Base-by-base conservation (phyloP, 2,329 filamentous ascomycete genomes). In the Trichoderma citrinoviride region DNA sequence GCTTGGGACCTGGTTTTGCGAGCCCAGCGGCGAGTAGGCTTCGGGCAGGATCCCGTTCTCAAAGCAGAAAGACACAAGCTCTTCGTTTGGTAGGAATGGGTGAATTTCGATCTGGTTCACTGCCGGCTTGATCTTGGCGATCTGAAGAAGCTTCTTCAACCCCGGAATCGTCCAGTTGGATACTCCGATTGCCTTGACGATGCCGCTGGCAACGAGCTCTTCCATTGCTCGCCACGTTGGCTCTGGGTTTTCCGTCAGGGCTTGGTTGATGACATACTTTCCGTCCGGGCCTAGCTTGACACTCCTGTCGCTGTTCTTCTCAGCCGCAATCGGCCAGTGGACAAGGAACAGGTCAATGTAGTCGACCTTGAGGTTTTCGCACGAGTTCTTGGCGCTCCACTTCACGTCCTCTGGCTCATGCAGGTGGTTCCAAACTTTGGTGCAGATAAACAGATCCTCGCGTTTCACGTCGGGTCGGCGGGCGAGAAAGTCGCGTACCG, bases 101-200 rank as follows among this genome's bases (percentile, higher is more conserved):
- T 93, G 90, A 23, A 93, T 83, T 78, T 93, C 91, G 75, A 92
- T 85, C 78, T 95, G 91, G 84, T 94, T 93, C 69, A 92, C 90
- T 19, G 90, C 89, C 15, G 85, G 85, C 14, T 61, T 61, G 25
- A 53, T 53, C 0, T n/a, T 53, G 12, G 58, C 58, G 19, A 90
- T 84, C 70, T 83, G 86, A 67, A 95, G 81, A 65, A 95, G 83
- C 76, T 86, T 90, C 82, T 94, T 90, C 43, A 95, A 81, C 78
- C 95, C 91, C 77, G 81, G 86, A 75, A 93, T 91, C 68, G 84
- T 89, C 76, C 96, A 95, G 83, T 96, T 96, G 77, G 90, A 92
- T 65, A 95, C 90, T 71, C 91, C 91, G 74, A 95, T 93, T 79
- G 91, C 92, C 77, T 83, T 84, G 58, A 91, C 90, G 77, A 91